Evolutionary conservation across 495 filamentous ascomycete species (phyloP), one percentile per base, ranked within the genome.

Genomic region (Aspergillus asperescens): DNA sequence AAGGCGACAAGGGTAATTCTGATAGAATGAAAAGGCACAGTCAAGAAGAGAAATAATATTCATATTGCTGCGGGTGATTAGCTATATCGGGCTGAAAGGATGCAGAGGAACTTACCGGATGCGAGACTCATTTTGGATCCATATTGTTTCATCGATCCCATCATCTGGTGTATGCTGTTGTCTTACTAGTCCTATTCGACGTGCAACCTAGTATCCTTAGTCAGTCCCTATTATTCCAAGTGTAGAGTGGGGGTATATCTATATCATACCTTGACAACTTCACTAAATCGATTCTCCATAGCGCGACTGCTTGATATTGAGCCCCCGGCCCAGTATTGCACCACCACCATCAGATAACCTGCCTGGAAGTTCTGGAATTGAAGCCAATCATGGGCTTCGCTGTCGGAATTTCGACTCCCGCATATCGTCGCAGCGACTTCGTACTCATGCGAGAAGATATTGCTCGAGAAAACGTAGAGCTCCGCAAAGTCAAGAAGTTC

Each of bases 281-380:
- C 67, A 47, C 65, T 66, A 34, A 77, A 78, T 3, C 72, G 66
- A 20, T 59, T 69, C 40, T 77, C 74, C 68, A 75, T 72, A 0
- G 67, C 71, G 3, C 76, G 68, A 44, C 70, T 72, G 29, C 67
- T 66, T 16, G 72, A 66, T 0, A 60, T 51, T 1, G 56, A 66
- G 45, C 60, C 67, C 9, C 76, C 76, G 8, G 74, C 64, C 74
- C 74, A 78, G 46, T 76, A 77, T 46, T 78, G 76, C 12, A 62
- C 62, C 7, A 72, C 51, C 0, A 67, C 52, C 43, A 76, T 71
- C 19, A 78, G 48, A 35, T 74, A 69, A 0, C 70, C 74, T 1
- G 72, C 76, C 37, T 73, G 73, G 25, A 77, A 63, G 29, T 70
- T 69, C 47, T 73, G 68, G 46, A 78, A 75, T 7, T 66, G 64